Base-by-base conservation (phyloP, 352 stramenopile genomes). In the Plasmopara muralis region DNA sequence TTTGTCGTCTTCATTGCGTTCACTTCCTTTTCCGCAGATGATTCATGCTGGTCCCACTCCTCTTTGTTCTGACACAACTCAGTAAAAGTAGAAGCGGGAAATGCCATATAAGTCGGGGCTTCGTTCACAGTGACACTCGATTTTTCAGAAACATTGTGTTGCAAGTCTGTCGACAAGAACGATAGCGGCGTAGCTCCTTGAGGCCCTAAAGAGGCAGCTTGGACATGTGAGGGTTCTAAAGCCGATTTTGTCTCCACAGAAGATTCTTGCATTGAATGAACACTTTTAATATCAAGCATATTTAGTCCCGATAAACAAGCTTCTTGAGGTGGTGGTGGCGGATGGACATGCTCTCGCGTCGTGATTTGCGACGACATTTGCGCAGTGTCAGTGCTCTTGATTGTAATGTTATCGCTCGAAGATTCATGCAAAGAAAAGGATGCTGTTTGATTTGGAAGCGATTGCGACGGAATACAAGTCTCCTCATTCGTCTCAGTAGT, bases 21-120 rank as follows among this genome's bases (percentile, higher is more conserved):
- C 31, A 33, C 20, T 46, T 18, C 51, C 13, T 40, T 15, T 30
- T 6, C 45, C 18, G 33, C 47, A 6, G 40, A 5, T 37, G 47
- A 7, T 14, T 51, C 13, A 14, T 58, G 51, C n/a, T 58, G 44
- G 25, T 61, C 41, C 51, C 44, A 68, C 13, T 61, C 39, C 20
- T 66, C 41, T 55, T 45, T 34, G 4, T 55, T 42, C 1, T 60
- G 47, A 45, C 50, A 37, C 47, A n/a, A 13, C 20, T 60, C 42
- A 43, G 40, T 20, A 12, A 31, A 55, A 5, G 35, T 30, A 35
- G 51, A 12, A 41, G 44, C 37, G 20, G 44, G 39, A 37, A 50
- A 12, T 12, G 28, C 37, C 18, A 30, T 13, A 13, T 50, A 38
- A 20, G 43, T 18, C 9, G 30, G 28, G 13, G 5, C 35, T 53